Base-by-base conservation (phyloP, 1,284 basidiomycete species). In the Trichosporon coremiiforme region DNA sequence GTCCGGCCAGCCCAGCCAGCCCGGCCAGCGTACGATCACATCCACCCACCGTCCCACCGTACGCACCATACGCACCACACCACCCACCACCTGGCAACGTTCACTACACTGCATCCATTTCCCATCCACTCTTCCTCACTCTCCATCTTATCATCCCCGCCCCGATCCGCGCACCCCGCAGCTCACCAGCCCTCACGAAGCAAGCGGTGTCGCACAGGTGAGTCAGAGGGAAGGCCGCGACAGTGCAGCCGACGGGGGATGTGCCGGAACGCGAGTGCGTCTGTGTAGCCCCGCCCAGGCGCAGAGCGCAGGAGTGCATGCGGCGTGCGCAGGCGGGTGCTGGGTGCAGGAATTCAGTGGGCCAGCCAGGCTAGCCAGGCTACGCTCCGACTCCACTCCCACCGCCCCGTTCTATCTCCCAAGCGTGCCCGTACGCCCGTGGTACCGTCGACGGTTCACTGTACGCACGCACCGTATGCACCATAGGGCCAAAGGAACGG, bases 341-440 rank as follows among this genome's bases (percentile, higher is more conserved):
- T 8, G 8, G 33, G 45, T 15, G n/a, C 45, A 53, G 41, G 41
- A 45, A 45, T 45, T 45, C 41, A 45, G 41, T 7, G 41, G n/a
- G n/a, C n/a, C n/a, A n/a, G n/a, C n/a, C n/a, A 2, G 17, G 41
- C 15, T 3, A n/a, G 41, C 47, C 47, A 53, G n/a, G 10, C 20
- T 22, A 12, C 13, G 57, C 57, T 60, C 57, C n/a, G 57, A 60
- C 57, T 60, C 57, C 57, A 60, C 57, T 33, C 57, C 31, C 57
- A 60, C 57, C 55, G 55, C 57, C 29, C 57, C 57, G 57, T 2
- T 60, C 57, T 60, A 60, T 60, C 57, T 60, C 57, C 57, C 57
- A n/a, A n/a, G 57, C 29, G 31, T 6, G 20, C 29, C 29, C 29
- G n/a, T n/a, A n/a, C n/a, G n/a, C 57, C 36, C 13, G 29, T 33